phyloP scores from a whole-genome alignment of 306 rosid genomes.

The Cucurbita ficifolia region DNA sequence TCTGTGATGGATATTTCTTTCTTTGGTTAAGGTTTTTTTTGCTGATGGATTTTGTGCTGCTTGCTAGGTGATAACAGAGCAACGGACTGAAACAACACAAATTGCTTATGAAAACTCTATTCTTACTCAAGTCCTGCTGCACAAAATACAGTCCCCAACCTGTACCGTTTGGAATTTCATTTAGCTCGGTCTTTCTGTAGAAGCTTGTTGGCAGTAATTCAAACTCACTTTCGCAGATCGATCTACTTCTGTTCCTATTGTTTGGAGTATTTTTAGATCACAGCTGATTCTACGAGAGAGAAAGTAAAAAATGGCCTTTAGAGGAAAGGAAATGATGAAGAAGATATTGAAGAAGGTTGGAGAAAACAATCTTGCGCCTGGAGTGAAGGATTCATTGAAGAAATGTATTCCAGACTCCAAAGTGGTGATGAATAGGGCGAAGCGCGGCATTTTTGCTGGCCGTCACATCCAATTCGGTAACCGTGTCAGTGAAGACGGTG shows the following conservation, averaged over 20 bases:
- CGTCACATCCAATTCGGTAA: constrained; percentile 83
- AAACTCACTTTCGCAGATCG: neutral
- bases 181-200: neutral
- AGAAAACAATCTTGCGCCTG: constrained; percentile 45
- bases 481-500: constrained; percentile 84
- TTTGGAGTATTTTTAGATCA: neutral
- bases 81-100: neutral
- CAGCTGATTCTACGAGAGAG: neutral
- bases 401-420: constrained; percentile 49
- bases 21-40: neutral
- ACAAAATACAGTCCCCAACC: neutral
- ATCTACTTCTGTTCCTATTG: neutral
- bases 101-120: neutral
- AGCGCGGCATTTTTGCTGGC: constrained; percentile 82
- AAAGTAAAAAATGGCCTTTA: constrained; percentile 41
- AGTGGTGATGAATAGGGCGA: constrained; percentile 73
- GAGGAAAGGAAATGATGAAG: constrained; percentile 81
- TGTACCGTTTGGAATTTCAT: neutral
- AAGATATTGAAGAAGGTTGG: constrained; percentile 54
- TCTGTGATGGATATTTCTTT: neutral
- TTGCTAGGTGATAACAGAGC: neutral
- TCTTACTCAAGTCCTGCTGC: neutral
- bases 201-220: neutral
- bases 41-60: neutral
- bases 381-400: constrained; percentile 52